Conservation (phyloP, 805 yeast species). For the Cyberlindnera misumaiensis region DNA sequence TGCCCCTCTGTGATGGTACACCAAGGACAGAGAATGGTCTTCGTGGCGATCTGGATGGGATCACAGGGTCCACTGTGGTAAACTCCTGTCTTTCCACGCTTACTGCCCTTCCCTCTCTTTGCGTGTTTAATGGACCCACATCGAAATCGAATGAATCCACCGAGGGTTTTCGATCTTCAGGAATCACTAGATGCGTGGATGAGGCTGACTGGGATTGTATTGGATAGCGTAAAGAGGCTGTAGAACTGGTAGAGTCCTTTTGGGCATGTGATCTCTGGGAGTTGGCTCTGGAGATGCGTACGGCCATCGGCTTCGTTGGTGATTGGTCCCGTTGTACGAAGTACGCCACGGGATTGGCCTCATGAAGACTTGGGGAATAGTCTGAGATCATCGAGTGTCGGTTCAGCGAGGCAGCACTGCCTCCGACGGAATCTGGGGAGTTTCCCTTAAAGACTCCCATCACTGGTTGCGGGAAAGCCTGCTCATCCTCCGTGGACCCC, state of each 20-base stretch:
- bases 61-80: slow-evolving; percentile 13
- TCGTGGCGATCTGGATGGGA: slow-evolving; percentile 24
- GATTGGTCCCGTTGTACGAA: slow-evolving; percentile 4
- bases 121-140: slow-evolving; percentile 17
- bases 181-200: not conserved
- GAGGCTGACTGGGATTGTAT: no score
- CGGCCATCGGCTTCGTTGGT: not conserved
- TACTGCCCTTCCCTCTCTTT: slow-evolving; percentile 5
- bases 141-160: slow-evolving; percentile 19
- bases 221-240: no score
- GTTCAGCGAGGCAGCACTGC: slow-evolving; percentile 4
- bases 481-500: not conserved
- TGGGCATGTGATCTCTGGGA: no score
- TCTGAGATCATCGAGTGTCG: slow-evolving; percentile 23
- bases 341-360: slow-evolving; percentile 16
- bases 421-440: not conserved
- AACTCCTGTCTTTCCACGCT: slow-evolving; percentile 8
- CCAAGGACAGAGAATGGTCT: slow-evolving; percentile 19
- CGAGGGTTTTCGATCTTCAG: slow-evolving; percentile 7
- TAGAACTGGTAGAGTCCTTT: no score
- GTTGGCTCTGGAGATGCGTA: no score
- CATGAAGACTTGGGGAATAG: slow-evolving; percentile 22
- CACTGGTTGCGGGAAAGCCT: not conserved
- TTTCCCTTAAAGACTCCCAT: not conserved
- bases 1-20: not conserved